These are phyloP conservation scores for Fragilaria radians DNA, from an alignment of 108 stramenopile genomes.

Conservation along the genomic window DNA sequence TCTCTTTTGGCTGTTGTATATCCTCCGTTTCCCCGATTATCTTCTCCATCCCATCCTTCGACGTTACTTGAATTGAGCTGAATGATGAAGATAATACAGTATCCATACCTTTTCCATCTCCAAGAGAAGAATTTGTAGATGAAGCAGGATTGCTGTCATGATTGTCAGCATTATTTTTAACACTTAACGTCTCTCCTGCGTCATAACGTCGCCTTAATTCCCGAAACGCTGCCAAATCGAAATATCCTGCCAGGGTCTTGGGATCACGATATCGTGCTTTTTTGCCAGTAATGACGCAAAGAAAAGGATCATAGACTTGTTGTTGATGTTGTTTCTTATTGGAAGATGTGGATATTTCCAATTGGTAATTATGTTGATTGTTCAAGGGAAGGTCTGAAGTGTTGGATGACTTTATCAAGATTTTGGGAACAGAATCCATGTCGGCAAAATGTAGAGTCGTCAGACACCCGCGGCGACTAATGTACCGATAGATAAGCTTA, in stretches of 20 bases:
- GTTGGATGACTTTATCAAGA: constrained; percentile 29
- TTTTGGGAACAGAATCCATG: constrained; percentile 75
- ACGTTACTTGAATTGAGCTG: too few relatives aligned
- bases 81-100: too few relatives aligned
- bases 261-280: constrained; percentile 70
- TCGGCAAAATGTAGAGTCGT: constrained; percentile 78
- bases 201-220: constrained; percentile 61
- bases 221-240: constrained; percentile 58
- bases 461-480: constrained; percentile 59
- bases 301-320: constrained; percentile 9
- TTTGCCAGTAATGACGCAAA: constrained; percentile 76
- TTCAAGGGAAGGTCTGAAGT: background rate
- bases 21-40: too few relatives aligned
- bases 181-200: constrained; percentile 48
- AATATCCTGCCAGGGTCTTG: constrained; percentile 51
- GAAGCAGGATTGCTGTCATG: too few relatives aligned
- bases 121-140: too few relatives aligned
- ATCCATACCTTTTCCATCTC: too few relatives aligned
- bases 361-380: background rate
- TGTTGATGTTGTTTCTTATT: constrained; percentile 8
- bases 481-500: constrained; percentile 7
- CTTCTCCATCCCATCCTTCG: too few relatives aligned
- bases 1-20: too few relatives aligned
- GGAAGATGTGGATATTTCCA: background rate
- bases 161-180: too few relatives aligned